Evolutionary conservation across 2,329 filamentous ascomycete genomes (phyloP).

Genomic region (Penicillium brasilianum): DNA sequence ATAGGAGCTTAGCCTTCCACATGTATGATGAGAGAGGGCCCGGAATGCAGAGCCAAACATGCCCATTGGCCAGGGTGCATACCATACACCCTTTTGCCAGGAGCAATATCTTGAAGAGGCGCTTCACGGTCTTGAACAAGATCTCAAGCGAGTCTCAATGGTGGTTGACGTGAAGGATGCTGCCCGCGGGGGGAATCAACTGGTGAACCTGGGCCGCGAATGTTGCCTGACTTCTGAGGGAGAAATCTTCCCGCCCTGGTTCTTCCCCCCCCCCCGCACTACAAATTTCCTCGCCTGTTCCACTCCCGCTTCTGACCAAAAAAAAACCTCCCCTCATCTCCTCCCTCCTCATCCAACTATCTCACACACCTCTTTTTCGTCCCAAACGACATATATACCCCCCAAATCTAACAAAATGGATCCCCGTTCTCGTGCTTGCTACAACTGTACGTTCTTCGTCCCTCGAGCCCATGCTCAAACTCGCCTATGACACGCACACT

Average conservation of each 20-base stretch:
- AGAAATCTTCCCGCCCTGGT: not conserved
- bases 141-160: not conserved
- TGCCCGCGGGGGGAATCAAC: not conserved
- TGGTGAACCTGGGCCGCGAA: not conserved
- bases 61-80: not conserved
- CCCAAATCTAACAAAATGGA: constrained; percentile 53
- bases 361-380: constrained; percentile 4
- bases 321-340: constrained; percentile 11
- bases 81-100: not conserved
- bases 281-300: constrained; percentile 27
- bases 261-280: constrained; percentile 14
- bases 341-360: constrained; percentile 6
- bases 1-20: not conserved
- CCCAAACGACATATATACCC: not conserved
- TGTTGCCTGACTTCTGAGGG: not conserved
- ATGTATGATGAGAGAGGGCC: not conserved
- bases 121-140: not conserved
- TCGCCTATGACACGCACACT: constrained; percentile 24
- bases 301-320: constrained; percentile 9
- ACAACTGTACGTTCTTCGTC: constrained; percentile 58
- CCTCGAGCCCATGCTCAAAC: constrained; percentile 8
- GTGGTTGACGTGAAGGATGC: not conserved
- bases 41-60: constrained; percentile 2
- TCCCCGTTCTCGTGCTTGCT: constrained; percentile 59
- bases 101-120: not conserved